phyloP scores from a whole-genome alignment of 352 stramenopile species.

The Globisporangium canariense region DNA sequence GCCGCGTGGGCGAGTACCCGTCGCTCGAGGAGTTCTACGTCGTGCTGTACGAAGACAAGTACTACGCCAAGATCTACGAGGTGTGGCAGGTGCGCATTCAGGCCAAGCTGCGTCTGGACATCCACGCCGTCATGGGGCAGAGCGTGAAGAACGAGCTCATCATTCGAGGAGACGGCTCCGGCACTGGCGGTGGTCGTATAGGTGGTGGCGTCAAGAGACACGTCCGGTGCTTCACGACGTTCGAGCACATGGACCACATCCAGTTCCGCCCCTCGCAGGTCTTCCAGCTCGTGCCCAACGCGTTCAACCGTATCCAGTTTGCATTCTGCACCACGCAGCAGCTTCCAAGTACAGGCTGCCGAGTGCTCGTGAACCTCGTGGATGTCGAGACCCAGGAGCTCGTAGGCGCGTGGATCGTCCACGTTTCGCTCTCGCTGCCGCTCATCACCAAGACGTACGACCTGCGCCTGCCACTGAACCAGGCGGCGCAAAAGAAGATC shows the following conservation, averaged over 20 bases:
- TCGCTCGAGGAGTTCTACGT: conserved; percentile 89
- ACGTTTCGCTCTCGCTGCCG: conserved; percentile 67
- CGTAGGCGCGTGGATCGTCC: conserved; percentile 86
- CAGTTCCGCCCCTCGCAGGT: conserved; percentile 75
- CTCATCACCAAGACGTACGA: conserved; percentile 92
- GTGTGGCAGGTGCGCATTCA: conserved; percentile 85
- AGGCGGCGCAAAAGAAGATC: conserved; percentile 89
- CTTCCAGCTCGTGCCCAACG: conserved; percentile 87
- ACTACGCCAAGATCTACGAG: conserved; percentile 71
- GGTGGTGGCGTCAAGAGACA: conserved; percentile 8
- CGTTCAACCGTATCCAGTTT: conserved; percentile 90
- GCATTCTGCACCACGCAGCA: conserved; percentile 63
- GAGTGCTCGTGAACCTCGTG: conserved; percentile 83
- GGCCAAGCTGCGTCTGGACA: conserved; percentile 74
- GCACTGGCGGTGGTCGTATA: conserved; percentile 4
- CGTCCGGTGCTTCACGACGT: conserved; percentile 55
- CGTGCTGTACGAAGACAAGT: conserved; percentile 87
- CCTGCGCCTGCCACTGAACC: conserved; percentile 56
- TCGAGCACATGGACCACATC: conserved; percentile 34
- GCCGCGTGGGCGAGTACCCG: conserved; percentile 82
- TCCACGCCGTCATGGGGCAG: conserved; percentile 87
- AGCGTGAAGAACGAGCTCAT: conserved; percentile 85
- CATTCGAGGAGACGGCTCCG: conserved; percentile 74
- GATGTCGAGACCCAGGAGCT: conserved; percentile 89
- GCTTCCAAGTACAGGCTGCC: conserved; percentile 18